Evolutionary conservation across 2,329 filamentous ascomycete genomes (phyloP).

Genomic region (Trichoderma sp.): DNA sequence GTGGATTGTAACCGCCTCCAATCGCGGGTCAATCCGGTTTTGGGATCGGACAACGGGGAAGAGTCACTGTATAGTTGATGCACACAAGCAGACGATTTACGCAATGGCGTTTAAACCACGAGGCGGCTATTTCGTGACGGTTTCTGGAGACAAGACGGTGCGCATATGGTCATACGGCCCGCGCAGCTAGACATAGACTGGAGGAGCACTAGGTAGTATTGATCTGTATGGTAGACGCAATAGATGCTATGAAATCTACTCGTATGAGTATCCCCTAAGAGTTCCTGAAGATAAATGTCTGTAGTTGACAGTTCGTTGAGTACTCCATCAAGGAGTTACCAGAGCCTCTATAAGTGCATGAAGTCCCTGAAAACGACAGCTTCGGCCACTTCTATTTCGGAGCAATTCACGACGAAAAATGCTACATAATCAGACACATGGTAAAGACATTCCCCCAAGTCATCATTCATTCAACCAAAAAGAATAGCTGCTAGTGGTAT

Average conservation of each 20-base stretch:
- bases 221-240: too few relatives aligned
- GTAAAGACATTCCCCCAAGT: background rate
- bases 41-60: background rate
- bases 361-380: too few relatives aligned
- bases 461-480: background rate
- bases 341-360: too few relatives aligned
- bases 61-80: background rate
- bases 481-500: slow-evolving; percentile 17
- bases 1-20: background rate
- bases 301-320: too few relatives aligned
- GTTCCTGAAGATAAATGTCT: too few relatives aligned
- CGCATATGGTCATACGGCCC: background rate
- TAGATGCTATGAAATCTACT: too few relatives aligned
- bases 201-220: background rate
- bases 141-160: background rate
- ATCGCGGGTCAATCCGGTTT: background rate
- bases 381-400: too few relatives aligned
- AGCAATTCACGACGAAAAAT: too few relatives aligned
- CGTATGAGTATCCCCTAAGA: too few relatives aligned
- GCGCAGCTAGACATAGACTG: background rate
- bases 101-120: background rate
- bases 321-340: too few relatives aligned
- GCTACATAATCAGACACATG: too few relatives aligned
- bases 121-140: background rate
- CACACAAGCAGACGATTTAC: background rate